Evolutionary conservation across 768 basidiomycete species (phyloP).

Genomic region (Phanerochaete sordida): DNA sequence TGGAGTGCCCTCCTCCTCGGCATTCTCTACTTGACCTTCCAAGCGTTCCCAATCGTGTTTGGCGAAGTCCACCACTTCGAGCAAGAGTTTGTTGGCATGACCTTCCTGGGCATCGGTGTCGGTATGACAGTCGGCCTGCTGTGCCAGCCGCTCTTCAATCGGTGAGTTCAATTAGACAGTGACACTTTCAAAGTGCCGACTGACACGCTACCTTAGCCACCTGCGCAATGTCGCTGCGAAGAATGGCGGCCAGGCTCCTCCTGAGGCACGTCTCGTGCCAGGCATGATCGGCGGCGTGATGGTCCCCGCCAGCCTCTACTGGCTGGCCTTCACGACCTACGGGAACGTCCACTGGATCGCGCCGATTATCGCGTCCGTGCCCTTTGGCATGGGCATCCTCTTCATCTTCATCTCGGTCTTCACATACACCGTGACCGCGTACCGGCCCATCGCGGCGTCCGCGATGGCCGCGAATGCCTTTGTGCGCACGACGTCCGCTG

Average conservation of each 20-base stretch:
- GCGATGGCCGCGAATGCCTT: constrained; percentile 66
- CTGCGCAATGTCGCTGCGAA: constrained; percentile 13
- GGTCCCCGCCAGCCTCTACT: constrained; percentile 40
- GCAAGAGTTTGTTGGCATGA: constrained; percentile 41
- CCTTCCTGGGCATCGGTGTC: constrained; percentile 46
- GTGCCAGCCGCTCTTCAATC: constrained; percentile 46
- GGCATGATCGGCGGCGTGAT: constrained; percentile 67
- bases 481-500: constrained; percentile 36
- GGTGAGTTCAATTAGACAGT: constrained; percentile 11
- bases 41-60: constrained; percentile 54
- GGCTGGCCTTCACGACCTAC: constrained; percentile 55
- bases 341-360: constrained; percentile 43
- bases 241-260: constrained; percentile 49
- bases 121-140: constrained; percentile 39
- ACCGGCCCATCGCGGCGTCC: constrained; percentile 50
- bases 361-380: constrained; percentile 41
- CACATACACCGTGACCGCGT: constrained; percentile 52
- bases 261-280: constrained; percentile 63
- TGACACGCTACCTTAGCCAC: neutral
- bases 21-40: constrained; percentile 44
- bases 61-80: constrained; percentile 43
- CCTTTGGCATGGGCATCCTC: constrained; percentile 52
- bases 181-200: neutral
- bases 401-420: constrained; percentile 71
- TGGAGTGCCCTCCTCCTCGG: constrained; percentile 40